Evolutionary conservation across 2,329 filamentous ascomycete genomes (phyloP).

Genomic region (Ophiostoma angusticollis): DNA sequence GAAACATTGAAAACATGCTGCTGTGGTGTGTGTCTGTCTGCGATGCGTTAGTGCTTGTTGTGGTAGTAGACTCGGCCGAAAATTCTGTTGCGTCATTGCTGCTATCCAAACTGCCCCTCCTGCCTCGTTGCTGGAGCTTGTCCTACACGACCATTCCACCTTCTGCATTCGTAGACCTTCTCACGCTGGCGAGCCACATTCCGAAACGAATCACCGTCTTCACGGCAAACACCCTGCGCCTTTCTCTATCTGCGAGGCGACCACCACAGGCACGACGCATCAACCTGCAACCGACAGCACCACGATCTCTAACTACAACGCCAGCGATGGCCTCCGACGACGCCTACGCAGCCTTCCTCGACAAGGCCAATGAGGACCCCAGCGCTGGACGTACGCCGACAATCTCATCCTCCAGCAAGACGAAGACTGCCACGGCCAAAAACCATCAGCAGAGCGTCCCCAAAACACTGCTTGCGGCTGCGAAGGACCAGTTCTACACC

Average conservation of each 20-base stretch:
- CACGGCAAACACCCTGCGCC: no score
- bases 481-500: constrained; percentile 51
- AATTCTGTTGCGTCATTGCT: constrained; percentile 9
- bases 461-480: constrained; percentile 35
- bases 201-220: no score
- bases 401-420: constrained; percentile 9
- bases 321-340: constrained; percentile 61
- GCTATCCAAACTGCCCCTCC: constrained; percentile 6
- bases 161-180: no score
- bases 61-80: neutral
- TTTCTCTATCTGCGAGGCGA: no score
- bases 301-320: constrained; percentile 10
- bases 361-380: constrained; percentile 74
- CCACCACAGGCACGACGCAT: no score
- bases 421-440: constrained; percentile 3
- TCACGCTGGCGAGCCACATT: no score
- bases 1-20: constrained; percentile 3
- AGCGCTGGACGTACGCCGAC: constrained; percentile 39
- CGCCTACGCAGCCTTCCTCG: constrained; percentile 71
- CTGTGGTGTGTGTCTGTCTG: neutral
- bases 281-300: no score
- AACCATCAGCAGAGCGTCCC: constrained; percentile 36
- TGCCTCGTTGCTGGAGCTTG: no score
- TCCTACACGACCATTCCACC: neutral
- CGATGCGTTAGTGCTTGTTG: neutral